phyloP scores from a whole-genome alignment of 2,329 filamentous ascomycete species.

The Plectosphaerella cucumerina region DNA sequence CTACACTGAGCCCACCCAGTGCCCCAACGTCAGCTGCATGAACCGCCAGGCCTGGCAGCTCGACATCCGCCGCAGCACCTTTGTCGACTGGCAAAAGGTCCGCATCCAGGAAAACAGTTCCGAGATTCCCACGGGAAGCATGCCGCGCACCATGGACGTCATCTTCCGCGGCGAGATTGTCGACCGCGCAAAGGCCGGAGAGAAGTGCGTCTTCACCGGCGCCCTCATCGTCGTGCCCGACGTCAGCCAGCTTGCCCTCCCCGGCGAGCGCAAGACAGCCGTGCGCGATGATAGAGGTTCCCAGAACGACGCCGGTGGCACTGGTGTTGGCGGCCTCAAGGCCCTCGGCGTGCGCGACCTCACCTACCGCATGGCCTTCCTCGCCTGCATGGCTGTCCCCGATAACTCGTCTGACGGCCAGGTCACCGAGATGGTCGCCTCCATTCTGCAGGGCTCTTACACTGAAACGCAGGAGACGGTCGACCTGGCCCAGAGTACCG shows the following conservation, averaged over 20 bases:
- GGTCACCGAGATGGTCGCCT: slow-evolving; percentile 78
- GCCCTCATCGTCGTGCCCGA: slow-evolving; percentile 95
- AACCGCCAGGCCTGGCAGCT: slow-evolving; percentile 93
- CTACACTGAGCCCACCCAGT: slow-evolving; percentile 95
- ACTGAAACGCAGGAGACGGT: slow-evolving; percentile 65
- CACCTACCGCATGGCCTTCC: slow-evolving; percentile 93
- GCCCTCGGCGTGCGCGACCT: slow-evolving; percentile 90
- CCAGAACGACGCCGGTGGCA: slow-evolving; percentile 73
- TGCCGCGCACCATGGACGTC: slow-evolving; percentile 97
- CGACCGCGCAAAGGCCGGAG: slow-evolving; percentile 92
- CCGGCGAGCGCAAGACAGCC: slow-evolving; percentile 77
- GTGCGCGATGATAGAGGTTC: slow-evolving; percentile 76
- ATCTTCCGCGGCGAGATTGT: slow-evolving; percentile 97
- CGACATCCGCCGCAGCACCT: slow-evolving; percentile 96
- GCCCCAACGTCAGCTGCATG: slow-evolving; percentile 79
- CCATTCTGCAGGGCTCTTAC: slow-evolving; percentile 69
- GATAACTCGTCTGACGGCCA: slow-evolving; percentile 80
- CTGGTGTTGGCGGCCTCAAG: slow-evolving; percentile 83
- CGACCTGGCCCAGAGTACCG: slow-evolving; percentile 83
- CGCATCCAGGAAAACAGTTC: slow-evolving; percentile 97
- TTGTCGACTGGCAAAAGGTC: slow-evolving; percentile 99
- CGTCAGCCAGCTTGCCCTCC: slow-evolving; percentile 89
- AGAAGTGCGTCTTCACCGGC: slow-evolving; percentile 97
- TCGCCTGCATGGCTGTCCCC: slow-evolving; percentile 92
- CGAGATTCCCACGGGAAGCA: slow-evolving; percentile 96